Evolutionary conservation across 139 green algal species (phyloP).

Genomic region (Haematococcus sp.): DNA sequence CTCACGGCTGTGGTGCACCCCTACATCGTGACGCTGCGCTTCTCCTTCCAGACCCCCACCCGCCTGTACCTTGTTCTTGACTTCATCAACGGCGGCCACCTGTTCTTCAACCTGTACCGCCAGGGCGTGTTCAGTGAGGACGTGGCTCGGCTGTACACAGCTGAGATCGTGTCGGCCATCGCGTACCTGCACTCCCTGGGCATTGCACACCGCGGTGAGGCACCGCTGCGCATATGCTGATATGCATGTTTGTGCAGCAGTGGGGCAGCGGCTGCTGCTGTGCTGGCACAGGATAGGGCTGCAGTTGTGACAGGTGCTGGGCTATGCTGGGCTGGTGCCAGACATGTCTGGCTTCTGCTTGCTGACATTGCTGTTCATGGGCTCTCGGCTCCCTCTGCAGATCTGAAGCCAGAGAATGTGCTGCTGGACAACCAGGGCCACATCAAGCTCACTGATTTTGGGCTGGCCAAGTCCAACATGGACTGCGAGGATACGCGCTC

Average conservation of each 20-base stretch:
- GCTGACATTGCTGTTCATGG: too few species aligned
- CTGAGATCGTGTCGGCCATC: slow-evolving; percentile 93
- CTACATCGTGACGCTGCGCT: slow-evolving; percentile 94
- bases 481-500: slow-evolving; percentile 46
- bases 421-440: slow-evolving; percentile 93
- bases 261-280: too few species aligned
- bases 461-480: slow-evolving; percentile 83
- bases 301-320: too few species aligned
- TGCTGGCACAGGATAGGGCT: too few species aligned
- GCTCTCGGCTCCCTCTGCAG: too few species aligned
- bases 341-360: too few species aligned
- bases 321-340: too few species aligned
- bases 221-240: too few species aligned
- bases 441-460: slow-evolving; percentile 89
- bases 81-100: slow-evolving; percentile 97
- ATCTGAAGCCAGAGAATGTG: slow-evolving; percentile 63
- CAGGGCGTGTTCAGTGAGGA: slow-evolving; percentile 84
- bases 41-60: slow-evolving; percentile 88
- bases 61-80: slow-evolving; percentile 99
- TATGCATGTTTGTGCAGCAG: too few species aligned
- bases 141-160: slow-evolving; percentile 87
- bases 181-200: slow-evolving; percentile 85
- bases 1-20: slow-evolving; percentile 91
- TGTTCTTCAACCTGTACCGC: slow-evolving; percentile 97
- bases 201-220: slow-evolving; percentile 73